Evolutionary conservation across 805 yeast species (phyloP), one percentile per base, ranked within the genome.

Genomic region (Starmera caribaea): DNA sequence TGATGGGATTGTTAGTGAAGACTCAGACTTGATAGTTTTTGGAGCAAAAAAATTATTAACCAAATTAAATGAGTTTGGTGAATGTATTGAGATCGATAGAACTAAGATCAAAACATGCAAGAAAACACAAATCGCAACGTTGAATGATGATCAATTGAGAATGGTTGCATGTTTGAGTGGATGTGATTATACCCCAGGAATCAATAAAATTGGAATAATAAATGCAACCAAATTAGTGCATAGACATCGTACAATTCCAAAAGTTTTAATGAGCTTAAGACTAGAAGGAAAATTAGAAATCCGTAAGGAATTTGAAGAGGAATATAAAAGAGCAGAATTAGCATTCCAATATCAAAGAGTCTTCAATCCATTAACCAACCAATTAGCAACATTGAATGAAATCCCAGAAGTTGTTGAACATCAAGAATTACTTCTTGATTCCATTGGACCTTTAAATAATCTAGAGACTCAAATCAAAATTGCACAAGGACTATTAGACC

Each of bases 141-240:
- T 80, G 48, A 57, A 69, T 16, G 71, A 63, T 24, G 73, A 71
- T 9, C 85, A 86, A 49, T 57, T 86, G 39, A 68, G 92, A 36
- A 66, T 78, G 33, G 74, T 86, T 61, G 97, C 96, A 2, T 81
- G 89, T 48, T 55, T 92, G 5, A 76, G 95, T n/a, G 99, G 99
- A 0, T 92, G 99, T 62, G 99, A 92, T 58, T 92, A 92, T 54
- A 85, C 96, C 0, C 76, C 76, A 40, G 98, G 99, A 0, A 66
- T 92, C 7, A 73, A 81, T 0, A 81, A 82, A 2, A 69, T 90
- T 13, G 99, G 98, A 0, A 67, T 88, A 9, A 74, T 77, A 35
- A 83, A 80, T 24, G 95, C 97, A 0, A 73, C 82, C 39, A 65
- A 62, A 32, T 55, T 81, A 34, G 78, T 86, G 2, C 65, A 66